phyloP scores from a whole-genome alignment of 805 yeast species.

The Saccharomycopsis sp. region DNA sequence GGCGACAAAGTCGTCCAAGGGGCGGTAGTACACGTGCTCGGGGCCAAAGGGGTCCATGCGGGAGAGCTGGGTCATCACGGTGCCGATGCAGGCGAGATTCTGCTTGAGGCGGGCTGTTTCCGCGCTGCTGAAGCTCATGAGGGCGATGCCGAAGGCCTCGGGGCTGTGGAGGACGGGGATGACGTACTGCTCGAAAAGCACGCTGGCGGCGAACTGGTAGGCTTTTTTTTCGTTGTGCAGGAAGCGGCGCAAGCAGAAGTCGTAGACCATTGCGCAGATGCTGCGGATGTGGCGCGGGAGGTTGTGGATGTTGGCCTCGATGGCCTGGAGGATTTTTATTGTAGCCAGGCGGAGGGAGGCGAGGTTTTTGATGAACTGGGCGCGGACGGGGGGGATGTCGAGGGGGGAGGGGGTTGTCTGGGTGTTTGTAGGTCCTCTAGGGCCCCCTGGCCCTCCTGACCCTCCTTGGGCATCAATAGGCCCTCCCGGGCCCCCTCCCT shows the following conservation, averaged over 20 bases:
- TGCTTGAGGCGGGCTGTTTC: conserved; percentile 25
- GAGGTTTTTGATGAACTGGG: conserved; percentile 67
- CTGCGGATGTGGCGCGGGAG: conserved; percentile 54
- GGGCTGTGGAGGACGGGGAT: conserved; percentile 43
- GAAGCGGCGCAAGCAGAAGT: conserved; percentile 37
- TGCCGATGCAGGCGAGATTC: conserved; percentile 51
- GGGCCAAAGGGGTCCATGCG: conserved; percentile 58
- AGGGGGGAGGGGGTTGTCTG: too few species aligned
- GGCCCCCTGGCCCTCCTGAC: conserved; percentile 68
- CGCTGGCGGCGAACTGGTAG: conserved; percentile 61
- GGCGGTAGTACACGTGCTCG: conserved; percentile 63
- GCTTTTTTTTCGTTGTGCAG: conserved; percentile 51
- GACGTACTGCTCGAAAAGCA: conserved; percentile 48
- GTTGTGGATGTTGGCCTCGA: conserved; percentile 37
- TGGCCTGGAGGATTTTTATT: conserved; percentile 48
- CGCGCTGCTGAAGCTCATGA: conserved; percentile 25
- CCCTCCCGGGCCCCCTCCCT: conserved; percentile 71
- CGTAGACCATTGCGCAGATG: conserved; percentile 42
- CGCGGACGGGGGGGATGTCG: too few species aligned
- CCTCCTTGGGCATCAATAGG: too few species aligned
- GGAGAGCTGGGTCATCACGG: conserved; percentile 59
- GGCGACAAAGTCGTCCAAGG: conserved; percentile 66
- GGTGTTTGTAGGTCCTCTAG: too few species aligned
- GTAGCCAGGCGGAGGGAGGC: conserved; percentile 67
- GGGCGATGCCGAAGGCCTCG: conserved; percentile 48